Evolutionary conservation across 176 grass and related monocot genomes (phyloP), one percentile per base, ranked within the genome.

Genomic region (Microstegium vimineum): DNA sequence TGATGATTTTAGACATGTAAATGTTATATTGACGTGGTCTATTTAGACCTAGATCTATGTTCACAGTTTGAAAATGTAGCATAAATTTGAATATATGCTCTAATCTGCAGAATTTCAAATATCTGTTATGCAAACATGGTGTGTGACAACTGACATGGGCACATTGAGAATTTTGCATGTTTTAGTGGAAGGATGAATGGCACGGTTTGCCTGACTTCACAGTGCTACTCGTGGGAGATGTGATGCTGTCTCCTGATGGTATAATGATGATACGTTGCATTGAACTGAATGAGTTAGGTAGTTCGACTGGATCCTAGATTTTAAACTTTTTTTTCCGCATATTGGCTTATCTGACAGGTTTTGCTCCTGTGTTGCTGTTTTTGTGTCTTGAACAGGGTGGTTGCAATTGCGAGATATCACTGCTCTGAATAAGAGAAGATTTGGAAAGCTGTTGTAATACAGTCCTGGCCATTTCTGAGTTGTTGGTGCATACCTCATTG

Each of bases 401-500:
- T 25, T 57, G 32, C 51, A 25, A n/a, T 22, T 25, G 51, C 2
- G 27, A n/a, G 49, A 14, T 23, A 8, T 59, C 18, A 61, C 73
- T 45, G 37, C 15, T 63, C 27, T 8, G 9, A 62, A 61, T 31
- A 63, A 84, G 36, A 34, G 73, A 70, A 69, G 63, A 61, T 85
- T 18, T 35, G 37, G 10, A n/a, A 34, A 13, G 63, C 18, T 20
- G 27, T 28, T 28, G 27, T 13, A 31, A 38, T 60, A 27, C 23
- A 32, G 22, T 63, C 77, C 61, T 87, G 57, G 80, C 78, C 80
- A 72, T 42, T 35, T 26, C 59, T 15, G 32, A 71, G 80, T 26
- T 42, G 43, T 51, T 31, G 59, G 15, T 62, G n/a, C 57, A 10
- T 62, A 14, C 59, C 59, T 62, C 22, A 27, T 61, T 1, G 11